Evolutionary conservation across 352 stramenopile genomes (phyloP).

Genomic region (Pythium rishiriense): DNA sequence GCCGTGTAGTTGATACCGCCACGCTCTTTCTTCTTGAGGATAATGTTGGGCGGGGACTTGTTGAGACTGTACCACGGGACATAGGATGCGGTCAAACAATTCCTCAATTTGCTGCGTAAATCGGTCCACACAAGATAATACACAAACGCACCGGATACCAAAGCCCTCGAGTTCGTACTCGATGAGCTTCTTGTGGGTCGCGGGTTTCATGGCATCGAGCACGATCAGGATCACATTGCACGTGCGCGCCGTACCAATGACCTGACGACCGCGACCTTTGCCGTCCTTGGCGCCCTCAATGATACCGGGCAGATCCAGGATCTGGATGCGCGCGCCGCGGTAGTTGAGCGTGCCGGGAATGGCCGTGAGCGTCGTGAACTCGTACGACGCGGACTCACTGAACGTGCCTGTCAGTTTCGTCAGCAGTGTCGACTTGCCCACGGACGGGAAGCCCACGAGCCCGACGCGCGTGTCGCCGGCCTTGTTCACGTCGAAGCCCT

Average conservation of each 20-base stretch:
- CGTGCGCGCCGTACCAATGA: conserved; percentile 96
- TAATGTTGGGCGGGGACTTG: conserved; percentile 96
- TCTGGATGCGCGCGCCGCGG: conserved; percentile 84
- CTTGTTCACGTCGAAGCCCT: conserved; percentile 93
- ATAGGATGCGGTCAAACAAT: conserved; percentile 4
- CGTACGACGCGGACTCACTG: conserved; percentile 95
- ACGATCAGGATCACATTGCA: conserved; percentile 99
- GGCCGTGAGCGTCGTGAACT: conserved; percentile 99
- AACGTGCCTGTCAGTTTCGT: conserved; percentile 97
- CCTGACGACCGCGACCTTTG: conserved; percentile 95
- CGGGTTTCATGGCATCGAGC: conserved; percentile 95
- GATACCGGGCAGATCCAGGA: conserved; percentile 94
- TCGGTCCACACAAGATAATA: neutral
- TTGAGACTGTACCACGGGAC: conserved; percentile 79
- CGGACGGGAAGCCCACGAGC: conserved; percentile 98
- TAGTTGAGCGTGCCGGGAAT: conserved; percentile 99
- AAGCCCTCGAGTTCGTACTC: conserved; percentile 98
- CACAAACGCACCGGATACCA: conserved; percentile 86
- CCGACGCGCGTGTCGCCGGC: conserved; percentile 97
- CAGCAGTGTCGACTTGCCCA: conserved; percentile 98
- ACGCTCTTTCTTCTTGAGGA: conserved; percentile 96
- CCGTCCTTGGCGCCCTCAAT: conserved; percentile 99
- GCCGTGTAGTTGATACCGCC: conserved; percentile 98
- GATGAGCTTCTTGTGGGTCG: conserved; percentile 99
- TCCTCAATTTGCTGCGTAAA: too few species aligned